A percentile compares a stretch with the other conserved stretches of the same genome.
phyloP scores from a whole-genome alignment of 352 stramenopile species.

The Phytophthora fragariaefolia region DNA sequence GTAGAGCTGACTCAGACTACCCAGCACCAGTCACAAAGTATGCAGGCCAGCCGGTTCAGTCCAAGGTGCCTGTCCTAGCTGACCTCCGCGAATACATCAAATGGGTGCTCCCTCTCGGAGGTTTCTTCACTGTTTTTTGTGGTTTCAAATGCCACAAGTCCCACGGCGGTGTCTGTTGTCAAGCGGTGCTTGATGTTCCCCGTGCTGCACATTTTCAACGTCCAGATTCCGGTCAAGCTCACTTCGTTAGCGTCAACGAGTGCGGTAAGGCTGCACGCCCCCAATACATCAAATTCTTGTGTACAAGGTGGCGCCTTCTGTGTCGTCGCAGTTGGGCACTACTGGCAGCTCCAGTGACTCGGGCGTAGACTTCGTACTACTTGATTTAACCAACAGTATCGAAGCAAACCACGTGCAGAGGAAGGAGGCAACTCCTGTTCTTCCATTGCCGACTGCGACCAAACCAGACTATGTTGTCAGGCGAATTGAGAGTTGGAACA shows the following conservation, averaged over 20 bases:
- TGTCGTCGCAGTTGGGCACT: not conserved
- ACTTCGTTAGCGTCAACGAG: not conserved
- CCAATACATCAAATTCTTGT: not conserved
- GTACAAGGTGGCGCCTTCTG: constrained; percentile 1
- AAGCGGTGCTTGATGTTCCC: not conserved
- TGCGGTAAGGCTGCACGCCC: too few relatives aligned
- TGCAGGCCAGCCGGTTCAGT: not conserved
- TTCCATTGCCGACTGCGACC: constrained; percentile 19
- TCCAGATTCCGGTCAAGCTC: not conserved
- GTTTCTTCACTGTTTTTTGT: not conserved
- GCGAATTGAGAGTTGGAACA: constrained; percentile 31
- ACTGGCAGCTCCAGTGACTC: constrained; percentile 2
- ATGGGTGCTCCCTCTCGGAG: not conserved
- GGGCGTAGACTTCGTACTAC: constrained; percentile 28
- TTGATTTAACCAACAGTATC: constrained; percentile 25
- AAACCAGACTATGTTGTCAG: constrained; percentile 30
- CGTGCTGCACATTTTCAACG: not conserved
- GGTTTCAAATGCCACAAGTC: not conserved
- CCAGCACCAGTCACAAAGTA: not conserved
- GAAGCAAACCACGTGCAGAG: constrained; percentile 8
- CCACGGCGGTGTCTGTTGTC: too few relatives aligned
- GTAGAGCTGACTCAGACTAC: not conserved
- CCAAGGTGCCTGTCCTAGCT: not conserved
- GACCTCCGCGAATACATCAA: not conserved
- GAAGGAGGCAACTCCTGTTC: constrained; percentile 21